A percentile compares a stretch with the other conserved stretches of the same genome.
These are phyloP conservation scores for Suillus fuscotomentosus DNA, from an alignment of 768 basidiomycete genomes.

Conservation along the genomic window DNA sequence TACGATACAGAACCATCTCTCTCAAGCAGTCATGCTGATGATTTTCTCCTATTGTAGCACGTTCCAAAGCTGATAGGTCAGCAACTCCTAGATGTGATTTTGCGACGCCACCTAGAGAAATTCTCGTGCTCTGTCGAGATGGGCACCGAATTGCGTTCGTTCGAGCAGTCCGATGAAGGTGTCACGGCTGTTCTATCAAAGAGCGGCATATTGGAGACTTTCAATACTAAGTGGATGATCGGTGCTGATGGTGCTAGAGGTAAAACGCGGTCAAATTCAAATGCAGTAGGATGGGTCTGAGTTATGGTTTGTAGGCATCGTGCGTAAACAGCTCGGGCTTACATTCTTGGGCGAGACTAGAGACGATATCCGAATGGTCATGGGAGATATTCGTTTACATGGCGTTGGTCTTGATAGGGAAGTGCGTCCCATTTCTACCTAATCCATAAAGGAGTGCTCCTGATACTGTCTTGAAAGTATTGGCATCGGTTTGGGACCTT, in stretches of 20 bases:
- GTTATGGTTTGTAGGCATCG: neutral
- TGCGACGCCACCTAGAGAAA: constrained; percentile 19
- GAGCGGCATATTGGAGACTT: constrained; percentile 1
- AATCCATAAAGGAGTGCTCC: neutral
- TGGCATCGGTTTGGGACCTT: constrained; percentile 42
- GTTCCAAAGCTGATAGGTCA: constrained; percentile 19
- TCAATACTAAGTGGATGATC: constrained; percentile 10
- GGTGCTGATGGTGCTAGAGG: constrained; percentile 19
- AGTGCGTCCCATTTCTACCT: constrained; percentile 19
- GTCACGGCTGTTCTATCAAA: constrained; percentile 21
- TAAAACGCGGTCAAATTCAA: neutral
- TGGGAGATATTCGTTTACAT: constrained; percentile 37
- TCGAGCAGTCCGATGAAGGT: constrained; percentile 32
- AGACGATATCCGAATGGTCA: constrained; percentile 24
- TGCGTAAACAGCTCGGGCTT: constrained; percentile 10
- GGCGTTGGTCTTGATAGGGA: constrained; percentile 36
- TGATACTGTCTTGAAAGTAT: neutral
- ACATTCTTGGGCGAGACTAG: constrained; percentile 28
- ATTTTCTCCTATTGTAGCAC: constrained; percentile 8
- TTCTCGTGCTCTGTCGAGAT: constrained; percentile 33
- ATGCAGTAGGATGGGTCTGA: neutral
- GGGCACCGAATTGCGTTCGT: constrained; percentile 29
- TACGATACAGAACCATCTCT: neutral
- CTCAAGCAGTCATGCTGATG: neutral
- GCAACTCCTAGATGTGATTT: constrained; percentile 27